Evolutionary conservation across 1,139 yeast species (phyloP).

Genomic region (Diutina sp.): DNA sequence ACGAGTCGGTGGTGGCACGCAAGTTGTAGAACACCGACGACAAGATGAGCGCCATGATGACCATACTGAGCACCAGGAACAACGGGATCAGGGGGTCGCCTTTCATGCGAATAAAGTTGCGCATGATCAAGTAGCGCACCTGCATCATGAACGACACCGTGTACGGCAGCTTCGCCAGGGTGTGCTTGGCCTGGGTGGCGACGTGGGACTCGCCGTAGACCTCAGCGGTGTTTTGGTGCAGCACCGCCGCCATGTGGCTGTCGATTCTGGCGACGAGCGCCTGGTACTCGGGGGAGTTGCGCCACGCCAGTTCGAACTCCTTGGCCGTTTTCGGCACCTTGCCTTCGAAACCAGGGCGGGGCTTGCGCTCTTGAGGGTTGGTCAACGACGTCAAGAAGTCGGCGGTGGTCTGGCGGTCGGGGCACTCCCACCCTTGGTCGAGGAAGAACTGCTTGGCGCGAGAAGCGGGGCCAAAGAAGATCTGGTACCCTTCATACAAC

Average conservation of each 20-base stretch:
- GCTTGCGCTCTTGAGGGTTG: constrained; percentile 54
- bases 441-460: constrained; percentile 13
- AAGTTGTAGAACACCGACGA: constrained; percentile 9
- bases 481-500: constrained; percentile 16
- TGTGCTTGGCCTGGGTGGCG: constrained; percentile 8
- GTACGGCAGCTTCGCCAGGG: constrained; percentile 6
- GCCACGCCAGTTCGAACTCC: constrained; percentile 9
- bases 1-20: constrained; percentile 6
- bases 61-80: constrained; percentile 8
- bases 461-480: constrained; percentile 12
- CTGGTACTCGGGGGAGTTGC: constrained; percentile 7
- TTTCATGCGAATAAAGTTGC: constrained; percentile 7
- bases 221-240: constrained; percentile 22
- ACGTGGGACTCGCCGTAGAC: constrained; percentile 6
- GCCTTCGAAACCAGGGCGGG: constrained; percentile 42
- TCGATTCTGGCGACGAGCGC: constrained; percentile 6
- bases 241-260: constrained; percentile 15
- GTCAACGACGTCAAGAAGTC: constrained; percentile 74
- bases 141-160: constrained; percentile 10
- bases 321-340: constrained; percentile 17
- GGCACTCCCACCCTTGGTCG: constrained; percentile 21
- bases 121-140: constrained; percentile 6
- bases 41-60: constrained; percentile 8
- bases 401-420: constrained; percentile 45
- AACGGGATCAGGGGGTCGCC: constrained; percentile 9